A percentile compares a stretch with the other conserved stretches of the same genome.
Conservation (phyloP, 1,139 yeast genomes). For the Geotrichum siamense region DNA sequence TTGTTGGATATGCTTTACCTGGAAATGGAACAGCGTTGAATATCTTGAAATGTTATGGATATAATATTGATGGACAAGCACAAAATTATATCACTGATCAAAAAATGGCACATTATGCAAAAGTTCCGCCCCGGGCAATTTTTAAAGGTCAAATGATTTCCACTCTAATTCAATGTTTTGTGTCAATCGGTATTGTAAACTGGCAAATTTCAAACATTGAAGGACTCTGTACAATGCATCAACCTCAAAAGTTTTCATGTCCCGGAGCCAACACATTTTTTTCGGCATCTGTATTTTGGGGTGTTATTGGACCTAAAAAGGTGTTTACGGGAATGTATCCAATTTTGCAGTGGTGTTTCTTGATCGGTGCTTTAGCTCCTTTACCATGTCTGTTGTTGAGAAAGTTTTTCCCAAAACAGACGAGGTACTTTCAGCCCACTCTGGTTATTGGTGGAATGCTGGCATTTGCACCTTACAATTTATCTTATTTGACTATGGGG, state of each 20-base stretch:
- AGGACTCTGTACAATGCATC: constrained; percentile 44
- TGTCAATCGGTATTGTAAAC: constrained; percentile 47
- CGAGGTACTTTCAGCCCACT: constrained; percentile 39
- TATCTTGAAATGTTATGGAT: constrained; percentile 51
- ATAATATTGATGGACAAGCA: constrained; percentile 55
- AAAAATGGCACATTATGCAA: constrained; percentile 55
- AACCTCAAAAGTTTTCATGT: constrained; percentile 33
- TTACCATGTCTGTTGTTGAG: constrained; percentile 37
- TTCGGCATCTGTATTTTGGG: constrained; percentile 34
- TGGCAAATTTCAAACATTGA: constrained; percentile 45
- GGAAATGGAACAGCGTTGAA: constrained; percentile 56
- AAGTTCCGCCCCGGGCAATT: constrained; percentile 54
- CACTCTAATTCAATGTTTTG: constrained; percentile 33
- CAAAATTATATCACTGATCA: constrained; percentile 49
- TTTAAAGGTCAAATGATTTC: constrained; percentile 53
- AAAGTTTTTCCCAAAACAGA: constrained; percentile 26
- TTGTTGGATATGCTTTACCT: constrained; percentile 56
- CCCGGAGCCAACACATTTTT: constrained; percentile 33
- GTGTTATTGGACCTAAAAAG: constrained; percentile 55
- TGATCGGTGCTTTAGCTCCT: constrained; percentile 45
- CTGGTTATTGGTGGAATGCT: constrained; percentile 44
- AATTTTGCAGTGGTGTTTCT: constrained; percentile 43
- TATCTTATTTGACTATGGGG: constrained; percentile 47
- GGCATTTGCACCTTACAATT: constrained; percentile 43
- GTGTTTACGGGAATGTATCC: constrained; percentile 45